These are phyloP conservation scores for Xylariaceae sp. DNA, from an alignment of 2,329 filamentous ascomycete species.

Conservation along the genomic window DNA sequence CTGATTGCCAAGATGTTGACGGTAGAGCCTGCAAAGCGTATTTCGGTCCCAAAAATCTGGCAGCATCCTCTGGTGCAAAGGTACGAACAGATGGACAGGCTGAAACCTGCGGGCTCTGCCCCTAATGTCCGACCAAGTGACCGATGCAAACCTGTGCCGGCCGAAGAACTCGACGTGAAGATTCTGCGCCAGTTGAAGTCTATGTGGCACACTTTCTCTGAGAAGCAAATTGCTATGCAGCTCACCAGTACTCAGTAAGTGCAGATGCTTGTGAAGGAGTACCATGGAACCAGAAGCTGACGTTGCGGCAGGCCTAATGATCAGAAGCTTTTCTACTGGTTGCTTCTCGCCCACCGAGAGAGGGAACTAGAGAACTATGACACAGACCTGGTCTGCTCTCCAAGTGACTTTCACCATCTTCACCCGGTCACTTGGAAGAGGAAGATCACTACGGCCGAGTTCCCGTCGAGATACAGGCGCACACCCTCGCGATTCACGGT, in stretches of 20 bases:
- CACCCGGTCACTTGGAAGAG: slow-evolving; percentile 53
- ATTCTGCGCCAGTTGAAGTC: slow-evolving; percentile 81
- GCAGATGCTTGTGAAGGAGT: not conserved
- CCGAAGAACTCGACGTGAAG: slow-evolving; percentile 70
- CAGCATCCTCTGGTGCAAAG: slow-evolving; percentile 78
- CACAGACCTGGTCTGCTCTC: slow-evolving; percentile 72
- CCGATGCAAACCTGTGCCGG: slow-evolving; percentile 53
- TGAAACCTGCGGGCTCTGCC: slow-evolving; percentile 52
- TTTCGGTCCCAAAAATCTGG: slow-evolving; percentile 79
- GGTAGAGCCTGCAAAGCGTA: slow-evolving; percentile 70
- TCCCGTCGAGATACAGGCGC: slow-evolving; percentile 44
- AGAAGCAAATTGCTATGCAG: slow-evolving; percentile 64
- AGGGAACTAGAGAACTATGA: slow-evolving; percentile 84
- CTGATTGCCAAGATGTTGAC: slow-evolving; percentile 76
- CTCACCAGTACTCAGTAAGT: slow-evolving; percentile 62
- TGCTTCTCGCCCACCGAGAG: slow-evolving; percentile 75
- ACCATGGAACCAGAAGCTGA: slow-evolving; percentile 20
- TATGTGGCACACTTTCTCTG: slow-evolving; percentile 81
- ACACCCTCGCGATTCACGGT: slow-evolving; percentile 60
- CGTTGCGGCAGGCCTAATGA: slow-evolving; percentile 63
- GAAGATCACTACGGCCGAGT: slow-evolving; percentile 57
- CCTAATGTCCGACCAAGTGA: slow-evolving; percentile 45
- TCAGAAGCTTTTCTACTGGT: slow-evolving; percentile 88
- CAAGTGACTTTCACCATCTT: slow-evolving; percentile 86
- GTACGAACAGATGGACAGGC: slow-evolving; percentile 70